Percentiles rank a stretch among this genome's conserved stretches.
phyloP scores from a whole-genome alignment of 2,329 filamentous ascomycete genomes.

The Alternaria alternata region DNA sequence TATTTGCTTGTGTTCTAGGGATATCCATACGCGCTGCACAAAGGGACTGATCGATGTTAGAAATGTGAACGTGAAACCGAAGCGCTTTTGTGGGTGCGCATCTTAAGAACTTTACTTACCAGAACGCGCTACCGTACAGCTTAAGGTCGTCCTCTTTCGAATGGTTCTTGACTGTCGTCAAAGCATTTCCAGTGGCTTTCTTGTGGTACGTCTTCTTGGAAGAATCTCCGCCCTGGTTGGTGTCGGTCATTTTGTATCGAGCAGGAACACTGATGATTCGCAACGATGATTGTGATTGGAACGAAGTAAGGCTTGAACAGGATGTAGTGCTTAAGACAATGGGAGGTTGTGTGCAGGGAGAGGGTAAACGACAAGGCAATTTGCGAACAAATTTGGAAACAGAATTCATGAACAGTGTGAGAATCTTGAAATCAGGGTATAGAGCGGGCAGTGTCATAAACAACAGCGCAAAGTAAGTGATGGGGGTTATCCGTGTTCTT shows the following conservation, averaged over 20 bases:
- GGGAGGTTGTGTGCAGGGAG: background rate
- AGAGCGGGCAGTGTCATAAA: background rate
- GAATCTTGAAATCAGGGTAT: background rate
- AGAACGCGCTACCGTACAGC: constrained; percentile 84
- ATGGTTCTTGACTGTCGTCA: constrained; percentile 73
- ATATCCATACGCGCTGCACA: constrained; percentile 89
- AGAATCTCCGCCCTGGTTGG: constrained; percentile 58
- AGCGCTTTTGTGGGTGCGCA: background rate
- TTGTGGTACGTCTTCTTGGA: constrained; percentile 72
- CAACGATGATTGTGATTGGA: background rate
- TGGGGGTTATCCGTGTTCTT: constrained; percentile 3
- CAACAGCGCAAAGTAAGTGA: constrained; percentile 5
- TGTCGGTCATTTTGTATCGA: constrained; percentile 55
- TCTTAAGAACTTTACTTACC: constrained; percentile 60
- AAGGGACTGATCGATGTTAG: constrained; percentile 68
- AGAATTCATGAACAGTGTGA: constrained; percentile 15
- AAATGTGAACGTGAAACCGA: constrained; percentile 21
- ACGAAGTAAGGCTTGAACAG: background rate
- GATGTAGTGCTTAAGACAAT: background rate
- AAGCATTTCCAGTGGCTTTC: constrained; percentile 75
- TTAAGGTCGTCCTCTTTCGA: constrained; percentile 75
- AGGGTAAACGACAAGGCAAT: background rate
- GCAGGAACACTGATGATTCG: constrained; percentile 6
- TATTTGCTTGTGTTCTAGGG: constrained; percentile 79
- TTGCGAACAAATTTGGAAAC: background rate